These are phyloP conservation scores for Somion occarium DNA, from an alignment of 1,284 basidiomycete genomes.

Conservation along the genomic window DNA sequence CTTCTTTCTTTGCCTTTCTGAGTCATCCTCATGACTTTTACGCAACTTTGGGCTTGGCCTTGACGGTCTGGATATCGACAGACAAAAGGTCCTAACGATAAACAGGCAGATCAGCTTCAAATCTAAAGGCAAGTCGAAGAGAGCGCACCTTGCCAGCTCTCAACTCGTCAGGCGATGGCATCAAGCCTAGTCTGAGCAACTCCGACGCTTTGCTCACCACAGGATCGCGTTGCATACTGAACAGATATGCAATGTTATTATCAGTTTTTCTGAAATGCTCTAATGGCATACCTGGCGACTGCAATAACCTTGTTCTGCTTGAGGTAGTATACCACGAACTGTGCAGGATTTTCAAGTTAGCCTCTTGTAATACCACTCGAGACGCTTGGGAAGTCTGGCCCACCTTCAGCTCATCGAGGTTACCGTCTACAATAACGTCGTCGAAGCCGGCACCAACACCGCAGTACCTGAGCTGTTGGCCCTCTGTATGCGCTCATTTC, in stretches of 20 bases:
- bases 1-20: no score
- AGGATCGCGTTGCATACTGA: conserved; percentile 79
- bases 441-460: conserved; percentile 69
- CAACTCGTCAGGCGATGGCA: conserved; percentile 79
- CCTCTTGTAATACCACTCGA: not conserved
- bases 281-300: conserved; percentile 65
- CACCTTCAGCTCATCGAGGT: conserved; percentile 77
- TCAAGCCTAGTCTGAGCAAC: conserved; percentile 72
- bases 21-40: conserved; percentile 6
- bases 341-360: not conserved
- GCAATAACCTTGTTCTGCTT: conserved; percentile 77
- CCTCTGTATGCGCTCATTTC: conserved; percentile 41
- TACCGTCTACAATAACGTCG: conserved; percentile 75
- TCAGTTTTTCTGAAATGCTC: no score
- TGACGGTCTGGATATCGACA: conserved; percentile 22
- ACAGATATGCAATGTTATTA: no score
- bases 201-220: conserved; percentile 81
- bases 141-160: conserved; percentile 52
- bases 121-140: not conserved
- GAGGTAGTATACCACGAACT: conserved; percentile 87
- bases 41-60: conserved; percentile 22
- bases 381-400: conserved; percentile 8
- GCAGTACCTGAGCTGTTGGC: conserved; percentile 79
- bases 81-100: conserved; percentile 22
- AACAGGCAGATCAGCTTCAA: not conserved